These are phyloP conservation scores for Loxodes magnus DNA, from an alignment of 73 alveolate species.

Conservation along the genomic window DNA sequence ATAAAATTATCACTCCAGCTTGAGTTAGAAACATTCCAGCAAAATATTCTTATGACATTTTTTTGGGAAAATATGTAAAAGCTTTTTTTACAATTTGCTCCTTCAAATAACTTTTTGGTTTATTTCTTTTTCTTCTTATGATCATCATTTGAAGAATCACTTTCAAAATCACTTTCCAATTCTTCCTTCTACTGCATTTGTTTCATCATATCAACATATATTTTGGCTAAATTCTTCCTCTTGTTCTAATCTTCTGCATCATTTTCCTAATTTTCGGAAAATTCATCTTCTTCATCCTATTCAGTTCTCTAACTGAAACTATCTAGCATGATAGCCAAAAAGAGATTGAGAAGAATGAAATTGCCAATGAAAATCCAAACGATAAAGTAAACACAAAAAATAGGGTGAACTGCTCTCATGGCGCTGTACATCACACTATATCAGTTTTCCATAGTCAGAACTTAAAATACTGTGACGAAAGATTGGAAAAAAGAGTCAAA, in stretches of 20 bases:
- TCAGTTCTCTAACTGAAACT: constrained; percentile 36
- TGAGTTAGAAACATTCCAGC: constrained; percentile 1
- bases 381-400: constrained; percentile 35
- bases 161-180: constrained; percentile 2
- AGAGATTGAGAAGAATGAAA: constrained; percentile 79
- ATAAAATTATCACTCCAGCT: not conserved
- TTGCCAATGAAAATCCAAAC: constrained; percentile 93
- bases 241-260: not conserved
- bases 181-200: constrained; percentile 10
- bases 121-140: not conserved
- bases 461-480: constrained; percentile 19
- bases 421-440: constrained; percentile 24
- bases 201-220: not conserved
- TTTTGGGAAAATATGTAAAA: not conserved
- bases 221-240: not conserved
- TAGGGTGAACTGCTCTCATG: constrained; percentile 5
- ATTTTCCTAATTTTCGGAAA: not conserved
- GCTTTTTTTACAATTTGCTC: not conserved
- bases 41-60: not conserved
- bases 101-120: constrained; percentile 1
- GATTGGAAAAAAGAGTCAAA: constrained; percentile 55
- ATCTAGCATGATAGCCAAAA: constrained; percentile 84
- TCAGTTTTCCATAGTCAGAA: constrained; percentile 60
- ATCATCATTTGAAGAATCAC: no score
- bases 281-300: not conserved